phyloP scores from a whole-genome alignment of 345 rosid species.

The Aquilaria sinensis region DNA sequence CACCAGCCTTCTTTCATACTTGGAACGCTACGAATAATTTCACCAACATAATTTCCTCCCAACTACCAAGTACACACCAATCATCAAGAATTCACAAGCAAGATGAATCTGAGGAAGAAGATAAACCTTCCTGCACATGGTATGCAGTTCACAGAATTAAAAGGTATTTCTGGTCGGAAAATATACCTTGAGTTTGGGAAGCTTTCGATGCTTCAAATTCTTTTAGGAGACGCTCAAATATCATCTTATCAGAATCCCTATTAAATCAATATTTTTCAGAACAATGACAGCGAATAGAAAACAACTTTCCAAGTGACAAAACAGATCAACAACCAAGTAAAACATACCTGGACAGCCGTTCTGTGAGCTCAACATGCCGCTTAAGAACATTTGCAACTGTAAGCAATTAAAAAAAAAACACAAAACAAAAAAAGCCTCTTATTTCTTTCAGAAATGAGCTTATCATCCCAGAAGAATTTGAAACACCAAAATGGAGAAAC shows the following conservation, averaged over 20 bases:
- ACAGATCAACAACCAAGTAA: not conserved
- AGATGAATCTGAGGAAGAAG: too few species aligned
- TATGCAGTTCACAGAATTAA: too few species aligned
- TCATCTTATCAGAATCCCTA: slow-evolving; percentile 91
- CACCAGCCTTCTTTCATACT: too few species aligned
- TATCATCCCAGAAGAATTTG: slow-evolving; percentile 1
- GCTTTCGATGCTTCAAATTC: slow-evolving; percentile 88
- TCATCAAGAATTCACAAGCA: too few species aligned
- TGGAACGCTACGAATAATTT: not conserved
- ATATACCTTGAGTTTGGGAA: slow-evolving; percentile 72
- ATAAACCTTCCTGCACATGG: too few species aligned
- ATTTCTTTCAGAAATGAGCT: slow-evolving; percentile 11
- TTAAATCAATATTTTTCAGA: slow-evolving; percentile 5
- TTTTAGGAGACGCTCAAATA: slow-evolving; percentile 76
- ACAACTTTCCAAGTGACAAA: not conserved
- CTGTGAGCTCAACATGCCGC: slow-evolving; percentile 75
- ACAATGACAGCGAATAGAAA: not conserved
- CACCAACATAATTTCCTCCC: not conserved
- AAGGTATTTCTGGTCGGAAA: slow-evolving; percentile 2
- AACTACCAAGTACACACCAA: too few species aligned
- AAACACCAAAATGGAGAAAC: slow-evolving; percentile 6
- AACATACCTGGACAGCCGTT: slow-evolving; percentile 68
- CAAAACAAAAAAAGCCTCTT: slow-evolving; percentile 10
- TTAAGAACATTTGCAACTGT: slow-evolving; percentile 79
- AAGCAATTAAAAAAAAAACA: not conserved